Percentiles rank a stretch among this genome's conserved stretches.
Conservation (phyloP, 2,329 filamentous ascomycete species). For the Penicillium sclerotigenum region DNA sequence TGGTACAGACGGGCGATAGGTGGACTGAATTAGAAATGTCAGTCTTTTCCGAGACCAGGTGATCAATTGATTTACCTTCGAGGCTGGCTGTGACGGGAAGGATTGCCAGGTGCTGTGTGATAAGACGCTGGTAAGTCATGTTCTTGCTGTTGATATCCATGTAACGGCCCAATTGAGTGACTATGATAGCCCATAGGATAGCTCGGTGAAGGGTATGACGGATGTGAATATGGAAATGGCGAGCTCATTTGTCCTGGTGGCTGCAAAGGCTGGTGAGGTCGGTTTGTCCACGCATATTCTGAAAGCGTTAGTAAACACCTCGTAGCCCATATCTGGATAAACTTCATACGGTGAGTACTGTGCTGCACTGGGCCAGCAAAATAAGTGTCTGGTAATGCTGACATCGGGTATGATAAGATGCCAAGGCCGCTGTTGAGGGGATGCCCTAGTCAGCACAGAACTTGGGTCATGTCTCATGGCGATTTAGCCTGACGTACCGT, state of each 20-base stretch:
- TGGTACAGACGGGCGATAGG: slow-evolving; percentile 15
- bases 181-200: slow-evolving; percentile 28
- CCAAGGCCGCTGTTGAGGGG: slow-evolving; percentile 15
- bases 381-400: slow-evolving; percentile 22
- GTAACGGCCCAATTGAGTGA: slow-evolving; percentile 20
- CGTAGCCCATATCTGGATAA: background rate
- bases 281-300: slow-evolving; percentile 34
- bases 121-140: slow-evolving; percentile 12
- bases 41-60: background rate
- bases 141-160: slow-evolving; percentile 15
- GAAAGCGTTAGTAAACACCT: slow-evolving; percentile 15
- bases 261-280: slow-evolving; percentile 30
- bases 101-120: slow-evolving; percentile 8
- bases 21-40: slow-evolving; percentile 12
- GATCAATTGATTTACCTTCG: slow-evolving; percentile 14
- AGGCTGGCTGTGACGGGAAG: slow-evolving; percentile 13
- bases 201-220: slow-evolving; percentile 21
- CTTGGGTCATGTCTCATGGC: background rate
- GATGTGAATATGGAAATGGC: slow-evolving; percentile 25
- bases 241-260: slow-evolving; percentile 29
- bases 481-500: slow-evolving; percentile 9
- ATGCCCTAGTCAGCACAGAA: slow-evolving; percentile 3
- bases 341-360: slow-evolving; percentile 29
- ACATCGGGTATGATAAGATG: slow-evolving; percentile 22
- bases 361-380: slow-evolving; percentile 31